Evolutionary conservation across 2,329 filamentous ascomycete species (phyloP), one percentile per base, ranked within the genome.

Genomic region (Uncinocarpus reesii): DNA sequence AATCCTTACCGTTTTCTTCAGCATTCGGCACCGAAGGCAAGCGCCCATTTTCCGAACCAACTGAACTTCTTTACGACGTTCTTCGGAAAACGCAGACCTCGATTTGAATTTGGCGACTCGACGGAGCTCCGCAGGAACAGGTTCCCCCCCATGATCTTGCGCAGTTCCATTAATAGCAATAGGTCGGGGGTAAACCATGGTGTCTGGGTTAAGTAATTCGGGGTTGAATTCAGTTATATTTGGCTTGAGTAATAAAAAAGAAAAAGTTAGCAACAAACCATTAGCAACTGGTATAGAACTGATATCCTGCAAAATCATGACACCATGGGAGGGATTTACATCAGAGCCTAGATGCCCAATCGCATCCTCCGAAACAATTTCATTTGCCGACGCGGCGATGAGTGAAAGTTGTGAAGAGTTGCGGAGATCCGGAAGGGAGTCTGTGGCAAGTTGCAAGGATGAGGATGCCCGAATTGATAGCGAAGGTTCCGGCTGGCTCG

Each of bases 1-100:
- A 31, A 42, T 10, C 11, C 62, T 53, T 64, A 70, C 67, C 31
- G 76, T 74, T 56, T 81, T 81, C 63, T 80, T 81, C 20, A 81
- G 64, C 77, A 81, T 80, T 11, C 77, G 74, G 58, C 78, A 81
- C 28, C 78, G 73, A 52, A 80, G 73, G 56, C 78, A 81, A 6
- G 78, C 78, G 10, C 78, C 78, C 45, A 72, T 68, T 59, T 80
- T 79, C 20, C 78, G 70, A 28, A 79, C 73, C 52, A 76, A 71
- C 53, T 77, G 73, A 1, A 80, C 77, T 57, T 80, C 75, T 53
- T 77, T 73, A 28, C 78, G 71, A 50, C 77, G 66, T 18, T 69
- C 67, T 36, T 77, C 74, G 24, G 72, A 70, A 56, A 81, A 80
- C n/a, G 73, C 68, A 2, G 74, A 73, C 36, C 78, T 70, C 4